Base-by-base conservation (phyloP, 164 flowering plant genomes). In the Litsea cubeba region DNA sequence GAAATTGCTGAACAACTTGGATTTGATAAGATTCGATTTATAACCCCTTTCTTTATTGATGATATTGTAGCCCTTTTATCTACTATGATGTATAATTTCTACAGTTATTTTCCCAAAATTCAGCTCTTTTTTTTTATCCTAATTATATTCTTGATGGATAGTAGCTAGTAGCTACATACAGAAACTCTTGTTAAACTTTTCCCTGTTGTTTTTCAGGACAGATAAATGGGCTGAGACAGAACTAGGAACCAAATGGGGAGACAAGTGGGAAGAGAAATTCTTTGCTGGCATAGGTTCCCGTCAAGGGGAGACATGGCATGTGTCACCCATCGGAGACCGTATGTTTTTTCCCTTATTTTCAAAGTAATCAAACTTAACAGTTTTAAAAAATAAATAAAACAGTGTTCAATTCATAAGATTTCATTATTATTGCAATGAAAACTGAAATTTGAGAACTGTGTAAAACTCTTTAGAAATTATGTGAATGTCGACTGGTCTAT, bases 151-250 rank as follows among this genome's bases (percentile, higher is more conserved):
- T 30, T 28, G 8, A 66, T 66, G 49, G 67, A 64, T 64, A 66
- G 60, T 54, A 54, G 46, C 26, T 69, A 40, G 60, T 54, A 26
- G 46, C 26, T 69, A n/a, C 12, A 11, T 62, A 54, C n/a, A 23
- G n/a, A 63, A 35, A 23, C 46, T 17, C 24, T 14, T 25, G 40
- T 20, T 15, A 18, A 57, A 22, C 25, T 54, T 24, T 22, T 26
- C 18, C 60, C 51, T 73, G 35, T 74, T 74, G 74, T 75, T 51
- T 82, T 50, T 74, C 94, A 95, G 97, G 97, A 93, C 97, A 32
- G 98, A 95, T 84, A 95, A 95, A 81, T 95, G 98, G 98, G 98
- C 98, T 49, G 98, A 95, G 83, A 95, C 97, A 65, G 95, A 95
- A 81, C 77, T 93, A 35, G 97, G 98, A 76, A 95, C 98, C 62